Conservation (phyloP, 345 rosid species). For the Eucalyptus sideroxylon region DNA sequence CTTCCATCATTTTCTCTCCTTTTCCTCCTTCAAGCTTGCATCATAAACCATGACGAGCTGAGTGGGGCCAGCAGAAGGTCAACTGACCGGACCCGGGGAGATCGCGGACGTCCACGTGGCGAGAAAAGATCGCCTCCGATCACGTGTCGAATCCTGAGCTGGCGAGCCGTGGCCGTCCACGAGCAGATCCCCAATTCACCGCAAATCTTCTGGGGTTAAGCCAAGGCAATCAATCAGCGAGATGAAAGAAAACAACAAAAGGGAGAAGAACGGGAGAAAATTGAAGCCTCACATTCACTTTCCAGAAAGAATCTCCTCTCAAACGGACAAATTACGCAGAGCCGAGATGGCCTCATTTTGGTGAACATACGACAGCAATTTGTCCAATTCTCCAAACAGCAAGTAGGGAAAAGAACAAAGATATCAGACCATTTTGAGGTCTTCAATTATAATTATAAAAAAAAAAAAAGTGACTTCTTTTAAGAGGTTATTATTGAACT, state of each 20-base stretch:
- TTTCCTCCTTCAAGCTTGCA: background rate
- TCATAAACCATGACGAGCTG: background rate
- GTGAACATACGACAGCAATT: slow-evolving; percentile 3
- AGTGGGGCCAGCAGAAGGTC: background rate
- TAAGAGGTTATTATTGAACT: slow-evolving; percentile 20
- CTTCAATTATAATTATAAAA: background rate
- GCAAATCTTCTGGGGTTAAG: background rate
- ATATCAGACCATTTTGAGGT: background rate
- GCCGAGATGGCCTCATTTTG: background rate
- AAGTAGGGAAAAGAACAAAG: background rate
- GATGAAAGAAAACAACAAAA: background rate
- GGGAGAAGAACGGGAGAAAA: background rate
- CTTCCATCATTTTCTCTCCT: background rate
- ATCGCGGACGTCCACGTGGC: background rate
- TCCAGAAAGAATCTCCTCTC: slow-evolving; percentile 2
- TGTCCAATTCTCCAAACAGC: slow-evolving; percentile 1
- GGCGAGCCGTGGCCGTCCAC: background rate
- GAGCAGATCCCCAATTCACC: background rate
- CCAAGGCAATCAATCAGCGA: background rate
- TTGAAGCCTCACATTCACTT: slow-evolving; percentile 19
- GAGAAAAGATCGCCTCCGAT: background rate
- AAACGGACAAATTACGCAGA: background rate
- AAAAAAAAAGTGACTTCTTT: background rate
- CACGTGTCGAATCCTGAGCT: background rate
- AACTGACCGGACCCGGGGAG: background rate